Evolutionary conservation across 2,329 filamentous ascomycete genomes (phyloP), one percentile per base, ranked within the genome.

Genomic region (Colletotrichum godetiae): DNA sequence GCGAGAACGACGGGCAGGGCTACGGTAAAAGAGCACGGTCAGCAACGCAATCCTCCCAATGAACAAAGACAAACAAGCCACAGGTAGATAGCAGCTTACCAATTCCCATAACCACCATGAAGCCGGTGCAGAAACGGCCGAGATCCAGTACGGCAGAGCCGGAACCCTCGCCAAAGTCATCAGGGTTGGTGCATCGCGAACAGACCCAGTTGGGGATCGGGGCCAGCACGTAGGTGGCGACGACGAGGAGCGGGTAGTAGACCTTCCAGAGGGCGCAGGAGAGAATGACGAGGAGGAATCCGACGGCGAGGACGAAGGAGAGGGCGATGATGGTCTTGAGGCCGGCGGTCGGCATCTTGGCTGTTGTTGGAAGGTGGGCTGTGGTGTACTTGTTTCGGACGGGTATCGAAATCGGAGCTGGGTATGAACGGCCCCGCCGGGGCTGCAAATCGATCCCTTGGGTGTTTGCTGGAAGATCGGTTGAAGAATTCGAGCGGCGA

Each of bases 301-400:
- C 97, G 80, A 99, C 97, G 78, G 97, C 97, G 77, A 99, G 95
- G 82, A 99, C 97, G 86, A 99, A 99, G 82, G 97, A 98, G 78
- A 99, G 94, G 76, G 94, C 95, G 84, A 99, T 99, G 86, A 99
- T 99, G 78, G 97, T 99, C 87, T 98, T 98, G 81, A 99, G 92
- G 82, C 97, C 97, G 79, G 97, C 95, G 88, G 94, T 90, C 86
- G 89, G 83, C 89, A 91, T 91, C 76, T 79, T 88, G 85, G 76
- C 74, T 74, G 77, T 35, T 29, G 63, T 58, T 52, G 68, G 55
- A 35, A 15, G 19, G 52, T 59, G 31, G 31, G 65, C 22, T 59
- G 29, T 29, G 49, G 72, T 27, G 13, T 68, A 35, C 61, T 68
- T 74, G 67, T 62, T 73, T 70, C 71, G 71, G 49, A 71, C 46